Evolutionary conservation across 352 stramenopile genomes (phyloP).

Genomic region (Pythium phragmiticola): DNA sequence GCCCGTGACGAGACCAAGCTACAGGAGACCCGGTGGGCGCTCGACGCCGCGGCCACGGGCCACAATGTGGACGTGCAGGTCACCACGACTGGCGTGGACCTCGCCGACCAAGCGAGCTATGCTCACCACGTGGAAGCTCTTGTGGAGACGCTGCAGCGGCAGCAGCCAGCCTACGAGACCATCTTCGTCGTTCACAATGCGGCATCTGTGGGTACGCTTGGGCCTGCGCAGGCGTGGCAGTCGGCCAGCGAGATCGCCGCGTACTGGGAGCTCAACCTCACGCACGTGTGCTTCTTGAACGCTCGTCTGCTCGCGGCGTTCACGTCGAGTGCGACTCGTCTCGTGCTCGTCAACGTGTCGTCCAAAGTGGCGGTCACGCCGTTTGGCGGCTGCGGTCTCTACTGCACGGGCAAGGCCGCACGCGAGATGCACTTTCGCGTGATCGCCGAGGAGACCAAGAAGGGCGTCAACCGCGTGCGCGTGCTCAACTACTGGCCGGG

Average conservation of each 20-base stretch:
- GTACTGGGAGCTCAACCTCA: slow-evolving; percentile 20
- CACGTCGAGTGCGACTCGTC: neutral
- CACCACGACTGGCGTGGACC: slow-evolving; percentile 4
- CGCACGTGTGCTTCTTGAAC: slow-evolving; percentile 17
- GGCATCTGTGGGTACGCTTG: neutral
- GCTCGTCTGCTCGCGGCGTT: slow-evolving; percentile 12
- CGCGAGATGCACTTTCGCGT: slow-evolving; percentile 85
- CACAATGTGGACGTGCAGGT: neutral
- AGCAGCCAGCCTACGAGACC: slow-evolving; percentile 10
- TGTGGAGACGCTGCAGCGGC: slow-evolving; percentile 1
- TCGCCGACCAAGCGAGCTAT: slow-evolving; percentile 12
- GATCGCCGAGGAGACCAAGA: slow-evolving; percentile 56
- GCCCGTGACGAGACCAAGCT: slow-evolving; percentile 18
- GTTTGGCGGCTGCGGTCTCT: slow-evolving; percentile 30
- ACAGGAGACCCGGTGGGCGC: slow-evolving; percentile 12
- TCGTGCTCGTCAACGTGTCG: slow-evolving; percentile 20
- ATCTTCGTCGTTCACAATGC: slow-evolving; percentile 18
- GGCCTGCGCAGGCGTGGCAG: slow-evolving; percentile 9
- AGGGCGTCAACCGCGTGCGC: slow-evolving; percentile 27
- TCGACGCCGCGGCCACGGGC: neutral
- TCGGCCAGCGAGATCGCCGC: slow-evolving; percentile 3
- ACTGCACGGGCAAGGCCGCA: slow-evolving; percentile 83
- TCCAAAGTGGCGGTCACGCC: slow-evolving; percentile 1
- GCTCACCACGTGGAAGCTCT: slow-evolving; percentile 2
- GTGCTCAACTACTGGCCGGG: slow-evolving; percentile 86